phyloP scores from a whole-genome alignment of 2,329 filamentous ascomycete species.

The Zelopaecilomyces penicillatus region DNA sequence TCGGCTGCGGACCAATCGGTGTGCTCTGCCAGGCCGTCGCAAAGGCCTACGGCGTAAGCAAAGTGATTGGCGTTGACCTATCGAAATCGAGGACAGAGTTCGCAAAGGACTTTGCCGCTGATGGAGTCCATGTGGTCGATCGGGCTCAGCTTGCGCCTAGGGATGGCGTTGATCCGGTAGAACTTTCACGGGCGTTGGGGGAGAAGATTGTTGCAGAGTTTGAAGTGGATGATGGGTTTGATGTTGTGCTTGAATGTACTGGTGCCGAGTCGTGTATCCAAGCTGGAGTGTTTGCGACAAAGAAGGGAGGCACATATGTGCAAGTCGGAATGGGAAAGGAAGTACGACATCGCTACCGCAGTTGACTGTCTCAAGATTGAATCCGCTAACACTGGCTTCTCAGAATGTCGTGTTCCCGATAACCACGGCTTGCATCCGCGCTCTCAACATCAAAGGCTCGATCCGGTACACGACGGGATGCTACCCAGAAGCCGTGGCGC shows the following conservation, averaged over 20 bases:
- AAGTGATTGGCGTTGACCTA: slow-evolving; percentile 37
- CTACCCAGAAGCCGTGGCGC: slow-evolving; percentile 39
- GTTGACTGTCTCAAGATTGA: too few relatives aligned
- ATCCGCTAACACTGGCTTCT: neutral
- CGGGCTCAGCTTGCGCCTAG: slow-evolving; percentile 12
- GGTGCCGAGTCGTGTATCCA: slow-evolving; percentile 40
- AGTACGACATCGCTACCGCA: too few relatives aligned
- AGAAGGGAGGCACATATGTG: slow-evolving; percentile 40
- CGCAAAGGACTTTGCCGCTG: slow-evolving; percentile 32
- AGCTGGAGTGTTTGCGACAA: slow-evolving; percentile 33
- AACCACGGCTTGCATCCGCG: slow-evolving; percentile 38
- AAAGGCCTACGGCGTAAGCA: slow-evolving; percentile 33
- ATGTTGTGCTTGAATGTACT: slow-evolving; percentile 41
- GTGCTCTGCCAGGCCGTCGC: slow-evolving; percentile 36
- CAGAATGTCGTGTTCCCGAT: slow-evolving; percentile 45
- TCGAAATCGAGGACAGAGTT: slow-evolving; percentile 29
- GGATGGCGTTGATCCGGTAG: slow-evolving; percentile 23
- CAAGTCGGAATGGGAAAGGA: slow-evolving; percentile 43
- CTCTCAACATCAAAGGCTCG: slow-evolving; percentile 38
- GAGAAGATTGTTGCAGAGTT: slow-evolving; percentile 29
- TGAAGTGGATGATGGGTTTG: slow-evolving; percentile 34
- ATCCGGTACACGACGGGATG: slow-evolving; percentile 43
- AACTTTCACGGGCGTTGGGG: slow-evolving; percentile 29
- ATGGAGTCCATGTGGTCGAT: slow-evolving; percentile 31
- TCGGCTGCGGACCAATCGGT: slow-evolving; percentile 41